Evolutionary conservation across 345 rosid species (phyloP).

Genomic region (Boechera retrofracta): DNA sequence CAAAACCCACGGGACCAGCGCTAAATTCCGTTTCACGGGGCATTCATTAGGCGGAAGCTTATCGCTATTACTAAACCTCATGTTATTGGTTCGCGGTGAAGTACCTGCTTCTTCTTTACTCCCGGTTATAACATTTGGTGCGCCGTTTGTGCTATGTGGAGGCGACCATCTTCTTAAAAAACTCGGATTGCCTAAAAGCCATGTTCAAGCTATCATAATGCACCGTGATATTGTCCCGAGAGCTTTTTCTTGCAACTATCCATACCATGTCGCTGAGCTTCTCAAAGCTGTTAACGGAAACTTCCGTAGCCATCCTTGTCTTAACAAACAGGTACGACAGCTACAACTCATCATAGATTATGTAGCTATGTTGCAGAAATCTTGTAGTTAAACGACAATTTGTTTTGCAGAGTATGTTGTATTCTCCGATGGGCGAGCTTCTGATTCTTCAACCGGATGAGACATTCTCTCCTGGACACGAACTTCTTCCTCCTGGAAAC

Average conservation of each 20-base stretch:
- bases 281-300: constrained; percentile 81
- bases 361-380: neutral
- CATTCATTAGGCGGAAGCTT: constrained; percentile 94
- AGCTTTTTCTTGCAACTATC: constrained; percentile 87
- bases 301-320: constrained; percentile 84
- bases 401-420: constrained; percentile 62
- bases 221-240: constrained; percentile 91
- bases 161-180: constrained; percentile 72
- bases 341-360: neutral
- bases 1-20: constrained; percentile 52
- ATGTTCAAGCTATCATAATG: constrained; percentile 72
- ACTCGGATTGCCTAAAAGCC: constrained; percentile 72
- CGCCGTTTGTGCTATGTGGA: constrained; percentile 83
- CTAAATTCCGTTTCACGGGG: constrained; percentile 80
- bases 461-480: constrained; percentile 75
- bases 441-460: constrained; percentile 86
- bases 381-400: neutral
- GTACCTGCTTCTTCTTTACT: constrained; percentile 70
- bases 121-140: constrained; percentile 83
- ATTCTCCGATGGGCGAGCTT: constrained; percentile 89
- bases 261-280: constrained; percentile 75
- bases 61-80: constrained; percentile 71
- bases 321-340: constrained; percentile 67
- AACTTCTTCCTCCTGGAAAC: constrained; percentile 79
- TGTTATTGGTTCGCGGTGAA: constrained; percentile 77